These are phyloP conservation scores for Athelia sp. DNA, from an alignment of 1,284 basidiomycete species.

Conservation along the genomic window DNA sequence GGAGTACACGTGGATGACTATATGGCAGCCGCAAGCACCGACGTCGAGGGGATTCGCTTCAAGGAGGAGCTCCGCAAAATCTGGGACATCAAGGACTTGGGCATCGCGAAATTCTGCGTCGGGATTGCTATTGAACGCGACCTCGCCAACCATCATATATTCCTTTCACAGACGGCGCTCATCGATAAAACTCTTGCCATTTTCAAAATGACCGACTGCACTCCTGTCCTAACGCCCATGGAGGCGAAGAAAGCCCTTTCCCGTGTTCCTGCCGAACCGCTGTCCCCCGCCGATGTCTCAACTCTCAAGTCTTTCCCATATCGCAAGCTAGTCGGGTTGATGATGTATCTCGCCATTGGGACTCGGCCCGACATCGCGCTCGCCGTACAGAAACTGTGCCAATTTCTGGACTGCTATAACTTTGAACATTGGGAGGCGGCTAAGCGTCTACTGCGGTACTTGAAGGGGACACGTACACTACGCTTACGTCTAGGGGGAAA, in stretches of 20 bases:
- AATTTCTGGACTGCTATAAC: slow-evolving; percentile 25
- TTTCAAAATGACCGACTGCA: slow-evolving; percentile 26
- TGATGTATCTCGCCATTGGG: slow-evolving; percentile 33
- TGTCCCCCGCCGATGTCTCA: slow-evolving; percentile 1
- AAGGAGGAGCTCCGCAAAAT: slow-evolving; percentile 19
- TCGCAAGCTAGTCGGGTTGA: slow-evolving; percentile 26
- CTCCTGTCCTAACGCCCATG: slow-evolving; percentile 25
- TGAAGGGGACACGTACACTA: slow-evolving; percentile 30
- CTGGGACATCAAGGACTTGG: slow-evolving; percentile 27
- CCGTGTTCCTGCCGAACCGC: slow-evolving; percentile 10
- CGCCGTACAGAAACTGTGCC: slow-evolving; percentile 29
- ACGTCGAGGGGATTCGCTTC: slow-evolving; percentile 16
- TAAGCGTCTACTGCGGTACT: slow-evolving; percentile 34
- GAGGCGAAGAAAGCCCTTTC: slow-evolving; percentile 14
- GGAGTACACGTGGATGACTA: slow-evolving; percentile 32
- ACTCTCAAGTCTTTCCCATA: slow-evolving; percentile 19
- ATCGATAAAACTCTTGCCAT: slow-evolving; percentile 28
- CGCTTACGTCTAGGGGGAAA: slow-evolving; percentile 24
- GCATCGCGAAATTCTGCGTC: slow-evolving; percentile 17
- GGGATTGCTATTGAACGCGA: slow-evolving; percentile 28
- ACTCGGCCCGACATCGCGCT: slow-evolving; percentile 37
- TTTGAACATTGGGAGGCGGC: slow-evolving; percentile 32
- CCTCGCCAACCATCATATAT: slow-evolving; percentile 16
- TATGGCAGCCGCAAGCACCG: slow-evolving; percentile 16
- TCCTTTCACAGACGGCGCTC: slow-evolving; percentile 31